These are phyloP conservation scores for Cladosporium sp. DNA, from an alignment of 2,329 filamentous ascomycete species.

Conservation along the genomic window DNA sequence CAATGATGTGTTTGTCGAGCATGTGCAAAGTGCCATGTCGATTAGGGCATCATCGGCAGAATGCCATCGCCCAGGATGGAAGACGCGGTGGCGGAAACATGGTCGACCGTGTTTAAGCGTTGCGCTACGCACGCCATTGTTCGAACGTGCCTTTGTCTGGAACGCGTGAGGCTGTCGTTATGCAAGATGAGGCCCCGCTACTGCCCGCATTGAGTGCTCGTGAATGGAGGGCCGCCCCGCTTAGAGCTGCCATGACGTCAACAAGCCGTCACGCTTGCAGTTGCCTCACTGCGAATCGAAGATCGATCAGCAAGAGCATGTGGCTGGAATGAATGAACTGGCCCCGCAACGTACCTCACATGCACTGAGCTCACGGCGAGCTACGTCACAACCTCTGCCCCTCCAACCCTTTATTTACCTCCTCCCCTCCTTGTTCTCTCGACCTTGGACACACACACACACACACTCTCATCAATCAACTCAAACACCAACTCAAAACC, in stretches of 20 bases:
- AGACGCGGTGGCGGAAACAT: neutral
- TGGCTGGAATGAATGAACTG: slow-evolving; percentile 1
- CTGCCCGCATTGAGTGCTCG: neutral
- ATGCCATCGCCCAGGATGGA: neutral
- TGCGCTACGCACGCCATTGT: slow-evolving; percentile 7
- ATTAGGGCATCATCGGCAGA: neutral
- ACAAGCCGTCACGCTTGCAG: neutral
- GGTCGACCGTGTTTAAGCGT: neutral
- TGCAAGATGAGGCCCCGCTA: neutral
- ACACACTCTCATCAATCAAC: slow-evolving; percentile 4
- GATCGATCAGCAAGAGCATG: neutral
- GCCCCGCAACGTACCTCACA: slow-evolving; percentile 1
- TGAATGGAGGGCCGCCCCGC: neutral
- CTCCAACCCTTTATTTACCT: slow-evolving; percentile 11
- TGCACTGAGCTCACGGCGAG: too few relatives aligned
- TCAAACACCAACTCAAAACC: slow-evolving; percentile 15
- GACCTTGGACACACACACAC: slow-evolving; percentile 4
- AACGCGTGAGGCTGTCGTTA: slow-evolving; percentile 5
- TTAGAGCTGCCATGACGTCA: neutral
- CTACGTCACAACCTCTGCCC: slow-evolving; percentile 5
- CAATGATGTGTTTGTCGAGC: neutral
- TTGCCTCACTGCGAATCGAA: neutral
- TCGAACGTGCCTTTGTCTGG: slow-evolving; percentile 1
- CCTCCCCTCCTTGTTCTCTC: neutral
- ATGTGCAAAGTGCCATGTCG: neutral